These are phyloP conservation scores for Aspergillus bertholletiae DNA, from an alignment of 495 filamentous ascomycete genomes.

Conservation along the genomic window DNA sequence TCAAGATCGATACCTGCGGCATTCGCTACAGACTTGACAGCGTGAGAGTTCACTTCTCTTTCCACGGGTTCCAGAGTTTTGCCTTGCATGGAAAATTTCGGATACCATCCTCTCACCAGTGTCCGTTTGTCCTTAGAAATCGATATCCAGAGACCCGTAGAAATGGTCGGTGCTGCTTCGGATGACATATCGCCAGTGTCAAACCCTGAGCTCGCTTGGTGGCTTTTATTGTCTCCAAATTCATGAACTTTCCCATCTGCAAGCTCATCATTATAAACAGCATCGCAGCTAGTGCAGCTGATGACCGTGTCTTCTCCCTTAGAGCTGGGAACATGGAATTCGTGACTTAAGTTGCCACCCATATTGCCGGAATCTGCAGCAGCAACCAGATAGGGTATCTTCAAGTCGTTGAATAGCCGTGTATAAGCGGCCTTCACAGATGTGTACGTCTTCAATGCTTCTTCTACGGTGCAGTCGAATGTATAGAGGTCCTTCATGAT, in stretches of 20 bases:
- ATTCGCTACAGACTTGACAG: constrained; percentile 59
- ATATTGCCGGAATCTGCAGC: constrained; percentile 94
- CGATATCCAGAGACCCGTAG: constrained; percentile 57
- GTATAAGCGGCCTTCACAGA: constrained; percentile 67
- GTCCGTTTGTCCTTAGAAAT: constrained; percentile 66
- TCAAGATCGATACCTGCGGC: constrained; percentile 65
- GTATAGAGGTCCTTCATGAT: constrained; percentile 99
- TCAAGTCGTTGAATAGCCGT: constrained; percentile 75
- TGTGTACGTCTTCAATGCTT: constrained; percentile 74
- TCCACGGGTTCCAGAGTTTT: constrained; percentile 28
- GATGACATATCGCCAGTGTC: constrained; percentile 25
- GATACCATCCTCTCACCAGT: constrained; percentile 66
- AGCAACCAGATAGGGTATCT: constrained; percentile 78
- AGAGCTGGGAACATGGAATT: constrained; percentile 80
- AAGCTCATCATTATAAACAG: constrained; percentile 83
- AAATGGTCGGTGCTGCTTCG: constrained; percentile 29
- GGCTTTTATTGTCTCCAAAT: constrained; percentile 3
- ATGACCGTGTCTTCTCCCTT: constrained; percentile 85
- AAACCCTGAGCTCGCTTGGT: constrained; percentile 23
- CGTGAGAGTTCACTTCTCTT: constrained; percentile 65
- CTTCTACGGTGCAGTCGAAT: constrained; percentile 66
- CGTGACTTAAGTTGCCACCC: constrained; percentile 88
- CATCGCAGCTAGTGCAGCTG: constrained; percentile 68
- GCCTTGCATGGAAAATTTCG: constrained; percentile 38
- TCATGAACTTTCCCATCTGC: constrained; percentile 43